phyloP scores from a whole-genome alignment of 2,329 filamentous ascomycete species.

The Metarhizium sp. region DNA sequence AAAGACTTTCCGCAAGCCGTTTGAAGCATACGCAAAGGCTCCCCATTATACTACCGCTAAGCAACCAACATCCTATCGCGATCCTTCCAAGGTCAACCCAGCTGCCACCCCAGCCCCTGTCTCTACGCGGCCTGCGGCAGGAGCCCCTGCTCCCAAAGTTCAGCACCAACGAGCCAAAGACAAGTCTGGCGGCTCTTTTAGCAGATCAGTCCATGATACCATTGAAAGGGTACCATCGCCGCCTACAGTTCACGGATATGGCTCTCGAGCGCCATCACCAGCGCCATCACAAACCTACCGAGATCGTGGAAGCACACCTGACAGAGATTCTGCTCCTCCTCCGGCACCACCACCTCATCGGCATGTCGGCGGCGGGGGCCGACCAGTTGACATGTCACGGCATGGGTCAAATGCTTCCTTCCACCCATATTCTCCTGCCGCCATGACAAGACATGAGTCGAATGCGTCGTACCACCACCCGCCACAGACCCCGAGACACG shows the following conservation, averaged over 20 bases:
- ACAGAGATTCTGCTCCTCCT: slow-evolving; percentile 58
- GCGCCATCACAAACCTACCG: slow-evolving; percentile 12
- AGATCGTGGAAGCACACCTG: slow-evolving; percentile 14
- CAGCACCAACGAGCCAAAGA: slow-evolving; percentile 9
- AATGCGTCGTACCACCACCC: slow-evolving; percentile 22
- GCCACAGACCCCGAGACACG: slow-evolving; percentile 24
- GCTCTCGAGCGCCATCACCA: slow-evolving; percentile 22
- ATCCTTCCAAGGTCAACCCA: slow-evolving; percentile 24
- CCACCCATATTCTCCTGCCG: slow-evolving; percentile 15
- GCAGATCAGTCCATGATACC: slow-evolving; percentile 10
- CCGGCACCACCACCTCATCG: slow-evolving; percentile 79
- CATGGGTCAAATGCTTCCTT: slow-evolving; percentile 30
- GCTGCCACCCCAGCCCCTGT: slow-evolving; percentile 10
- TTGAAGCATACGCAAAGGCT: slow-evolving; percentile 57
- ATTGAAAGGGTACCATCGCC: slow-evolving; percentile 11
- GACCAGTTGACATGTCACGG: slow-evolving; percentile 13
- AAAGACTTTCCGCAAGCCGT: slow-evolving; percentile 56
- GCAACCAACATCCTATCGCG: slow-evolving; percentile 46
- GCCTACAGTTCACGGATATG: slow-evolving; percentile 18
- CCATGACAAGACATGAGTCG: slow-evolving; percentile 25
- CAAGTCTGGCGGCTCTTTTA: slow-evolving; percentile 19
- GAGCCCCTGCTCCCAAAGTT: slow-evolving; percentile 13
- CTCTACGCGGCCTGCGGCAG: no score
- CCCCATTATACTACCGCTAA: slow-evolving; percentile 57
- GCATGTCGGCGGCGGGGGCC: slow-evolving; percentile 37